Base-by-base conservation (phyloP, 2,329 filamentous ascomycete species). In the Didymella exigua region DNA sequence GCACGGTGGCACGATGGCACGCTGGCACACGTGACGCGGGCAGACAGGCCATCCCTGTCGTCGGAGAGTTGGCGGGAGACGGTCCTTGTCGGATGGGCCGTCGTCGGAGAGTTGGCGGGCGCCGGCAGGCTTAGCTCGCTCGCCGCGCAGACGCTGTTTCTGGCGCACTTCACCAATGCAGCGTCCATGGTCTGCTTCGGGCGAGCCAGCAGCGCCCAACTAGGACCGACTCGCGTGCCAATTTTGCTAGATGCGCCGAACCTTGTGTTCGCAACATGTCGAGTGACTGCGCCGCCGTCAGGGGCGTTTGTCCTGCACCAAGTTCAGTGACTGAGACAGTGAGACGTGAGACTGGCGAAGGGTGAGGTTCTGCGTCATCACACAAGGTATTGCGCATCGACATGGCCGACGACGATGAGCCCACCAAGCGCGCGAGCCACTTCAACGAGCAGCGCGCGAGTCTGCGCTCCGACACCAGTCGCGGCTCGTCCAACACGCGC, bases 401-500 rank as follows among this genome's bases (percentile, higher is more conserved):
- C 33, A 36, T 40, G 29, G 46, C 10, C 36, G 24, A 26, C 49
- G 67, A 72, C 27, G 65, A 72, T 29, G 63, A 64, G 19, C 51
- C 60, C 8, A 61, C 62, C 13, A 62, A 56, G 51, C 69, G 70
- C 60, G 62, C 69, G 8, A 62, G 56, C 36, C 67, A 74, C 55
- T 75, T 68, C 62, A 69, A 68, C 60, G 67, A 71, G 47, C 72
- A 75, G 59, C 71, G 71, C 58, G 73, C 73, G 4, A 50, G 47
- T 23, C 37, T 56, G 37, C 53, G 42, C 6, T 72, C 70, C 3
- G 56, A 40, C 67, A 64, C 46, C 58, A 66, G 57, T 13, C 54
- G 51, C 14, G 49, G 33, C 5, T 66, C 66, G 2, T 51, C 57
- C 18, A 60, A 54, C 46, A 55, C 62, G 14, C 61, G 43, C 23